Evolutionary conservation across 2,329 filamentous ascomycete species (phyloP), one percentile per base, ranked within the genome.

Genomic region (Epichloe coenophiala): DNA sequence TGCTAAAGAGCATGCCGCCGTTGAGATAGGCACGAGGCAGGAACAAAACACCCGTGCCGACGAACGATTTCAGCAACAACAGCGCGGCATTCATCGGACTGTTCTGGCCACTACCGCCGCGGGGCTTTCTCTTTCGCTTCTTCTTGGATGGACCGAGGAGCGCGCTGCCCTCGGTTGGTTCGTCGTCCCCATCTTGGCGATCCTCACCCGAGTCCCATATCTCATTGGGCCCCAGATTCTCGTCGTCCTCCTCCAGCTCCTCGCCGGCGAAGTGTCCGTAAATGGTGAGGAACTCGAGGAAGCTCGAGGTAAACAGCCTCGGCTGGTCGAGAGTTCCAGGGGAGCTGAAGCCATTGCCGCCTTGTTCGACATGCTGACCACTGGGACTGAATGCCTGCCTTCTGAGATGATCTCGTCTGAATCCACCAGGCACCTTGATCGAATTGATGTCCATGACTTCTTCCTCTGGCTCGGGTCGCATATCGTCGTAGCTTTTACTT

Each of bases 221-320:
- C 63, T 96, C 91, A 64, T 94, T 86, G 2, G 88, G 88, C 5
- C 77, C 81, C 13, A 95, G 72, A 2, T 83, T 87, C 65, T 97
- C 91, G 59, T 97, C 93, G 59, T 97, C 93, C 67, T 98, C 93
- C 65, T 96, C 90, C 12, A 98, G 77, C 63, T 95, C 86, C 67
- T 98, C 93, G 68, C 93, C 93, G 2, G 93, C 93, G 64, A 98
- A 98, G 69, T 98, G 93, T 4, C 93, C 93, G 60, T 96, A 98
- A 33, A 98, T 77, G 7, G 88, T 90, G 47, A 98, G 66, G 60
- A 98, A 98, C 65, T 98, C 94, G 53, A 98, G 78, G 64, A 98
- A 98, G 67, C 86, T 98, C 57, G 78, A 89, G 0, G 93, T 96
- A 52, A 95, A 82, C 35, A 95, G 73, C 54, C 80, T 80, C 59